These are phyloP conservation scores for Acer saccharum DNA, from an alignment of 345 rosid genomes.

Conservation along the genomic window DNA sequence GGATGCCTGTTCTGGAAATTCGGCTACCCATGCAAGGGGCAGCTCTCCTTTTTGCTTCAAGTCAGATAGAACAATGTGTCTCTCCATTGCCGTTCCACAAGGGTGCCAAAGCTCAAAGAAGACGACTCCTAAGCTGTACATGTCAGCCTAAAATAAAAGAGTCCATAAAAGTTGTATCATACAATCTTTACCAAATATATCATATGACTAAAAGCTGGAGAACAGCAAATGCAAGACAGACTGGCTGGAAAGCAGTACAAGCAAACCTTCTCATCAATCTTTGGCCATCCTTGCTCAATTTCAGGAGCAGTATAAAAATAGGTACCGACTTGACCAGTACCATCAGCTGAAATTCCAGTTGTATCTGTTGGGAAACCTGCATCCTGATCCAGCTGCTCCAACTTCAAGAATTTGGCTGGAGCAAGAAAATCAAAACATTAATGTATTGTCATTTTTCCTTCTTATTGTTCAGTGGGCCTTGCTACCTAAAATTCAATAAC, in stretches of 20 bases:
- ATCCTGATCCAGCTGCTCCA: constrained; percentile 94
- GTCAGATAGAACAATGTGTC: constrained; percentile 68
- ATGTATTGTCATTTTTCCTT: background rate
- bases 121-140: constrained; percentile 95
- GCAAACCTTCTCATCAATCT: constrained; percentile 92
- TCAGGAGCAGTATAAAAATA: constrained; percentile 98
- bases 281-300: constrained; percentile 98
- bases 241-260: constrained; percentile 19
- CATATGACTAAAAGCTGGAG: constrained; percentile 4
- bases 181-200: constrained; percentile 13
- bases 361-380: constrained; percentile 53
- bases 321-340: constrained; percentile 96
- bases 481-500: background rate
- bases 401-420: constrained; percentile 92
- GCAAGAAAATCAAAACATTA: constrained; percentile 24
- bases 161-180: background rate
- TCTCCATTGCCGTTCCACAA: constrained; percentile 95
- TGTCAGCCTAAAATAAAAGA: constrained; percentile 72
- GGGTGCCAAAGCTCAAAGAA: constrained; percentile 98
- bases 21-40: constrained; percentile 77
- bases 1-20: constrained; percentile 88
- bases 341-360: constrained; percentile 72
- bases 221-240: constrained; percentile 9
- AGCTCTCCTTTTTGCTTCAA: constrained; percentile 84
- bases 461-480: background rate